Conservation (phyloP, 228 moss, liverwort and hornwort genomes). For the Sphagnum fallax region DNA sequence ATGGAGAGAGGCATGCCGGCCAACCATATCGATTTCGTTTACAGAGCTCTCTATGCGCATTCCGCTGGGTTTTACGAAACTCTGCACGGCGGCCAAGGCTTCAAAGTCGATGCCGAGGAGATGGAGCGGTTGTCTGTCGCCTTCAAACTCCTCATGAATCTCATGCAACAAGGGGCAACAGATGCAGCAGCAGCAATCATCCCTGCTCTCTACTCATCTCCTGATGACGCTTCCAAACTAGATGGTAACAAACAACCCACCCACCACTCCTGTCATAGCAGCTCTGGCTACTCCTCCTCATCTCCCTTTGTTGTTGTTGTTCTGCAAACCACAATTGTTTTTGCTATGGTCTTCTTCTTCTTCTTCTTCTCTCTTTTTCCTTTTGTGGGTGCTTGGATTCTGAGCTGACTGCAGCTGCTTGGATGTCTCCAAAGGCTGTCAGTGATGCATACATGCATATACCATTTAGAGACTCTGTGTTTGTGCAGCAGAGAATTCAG, state of each 20-base stretch:
- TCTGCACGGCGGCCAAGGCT: conserved; percentile 15
- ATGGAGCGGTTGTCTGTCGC: conserved; percentile 7
- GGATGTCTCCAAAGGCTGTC: neutral
- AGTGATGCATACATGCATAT: too few species aligned
- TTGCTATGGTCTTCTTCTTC: too few species aligned
- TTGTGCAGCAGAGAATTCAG: too few species aligned
- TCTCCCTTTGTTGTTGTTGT: too few species aligned
- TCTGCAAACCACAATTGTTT: too few species aligned
- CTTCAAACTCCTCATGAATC: conserved; percentile 9
- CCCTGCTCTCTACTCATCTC: too few species aligned
- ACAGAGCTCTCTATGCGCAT: conserved; percentile 18
- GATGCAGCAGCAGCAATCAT: neutral
- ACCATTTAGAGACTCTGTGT: too few species aligned
- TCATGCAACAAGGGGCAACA: conserved; percentile 5
- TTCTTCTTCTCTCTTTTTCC: too few species aligned
- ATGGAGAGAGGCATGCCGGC: conserved; percentile 7
- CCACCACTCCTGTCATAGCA: neutral
- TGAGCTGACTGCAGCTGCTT: neutral
- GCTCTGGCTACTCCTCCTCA: neutral
- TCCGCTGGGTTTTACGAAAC: conserved; percentile 15
- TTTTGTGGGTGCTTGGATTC: too few species aligned
- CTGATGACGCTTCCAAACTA: too few species aligned
- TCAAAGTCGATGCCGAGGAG: conserved; percentile 11
- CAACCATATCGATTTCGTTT: conserved; percentile 14
- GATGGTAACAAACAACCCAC: too few species aligned